Evolutionary conservation across 257 asterid species (phyloP).

Genomic region (Jaltomata sinuosa): DNA sequence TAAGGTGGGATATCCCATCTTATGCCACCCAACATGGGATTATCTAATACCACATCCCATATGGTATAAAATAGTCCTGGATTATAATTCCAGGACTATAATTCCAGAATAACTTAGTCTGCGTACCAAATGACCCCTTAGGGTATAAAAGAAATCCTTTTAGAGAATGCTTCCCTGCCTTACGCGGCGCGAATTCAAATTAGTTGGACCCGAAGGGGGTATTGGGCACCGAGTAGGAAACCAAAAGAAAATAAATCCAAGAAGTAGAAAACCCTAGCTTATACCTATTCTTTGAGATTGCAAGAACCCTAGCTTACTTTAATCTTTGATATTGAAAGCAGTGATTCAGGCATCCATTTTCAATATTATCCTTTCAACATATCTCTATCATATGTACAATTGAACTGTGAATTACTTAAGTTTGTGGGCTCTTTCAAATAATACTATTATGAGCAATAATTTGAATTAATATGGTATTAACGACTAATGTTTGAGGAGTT

Average conservation of each 20-base stretch:
- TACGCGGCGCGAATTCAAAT: not conserved
- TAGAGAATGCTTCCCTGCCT: not conserved
- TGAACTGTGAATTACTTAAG: not conserved
- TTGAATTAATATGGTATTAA: too few relatives aligned
- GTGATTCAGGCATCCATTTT: not conserved
- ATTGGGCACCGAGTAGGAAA: not conserved
- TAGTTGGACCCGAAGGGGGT: not conserved
- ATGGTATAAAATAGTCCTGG: too few relatives aligned
- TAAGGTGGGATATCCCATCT: too few relatives aligned
- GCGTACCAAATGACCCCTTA: too few relatives aligned
- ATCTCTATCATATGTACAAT: not conserved
- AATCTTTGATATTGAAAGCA: not conserved
- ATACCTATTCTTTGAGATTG: not conserved
- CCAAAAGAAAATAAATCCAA: not conserved
- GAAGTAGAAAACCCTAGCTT: not conserved
- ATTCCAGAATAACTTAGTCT: too few relatives aligned
- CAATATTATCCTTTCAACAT: not conserved
- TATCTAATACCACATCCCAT: too few relatives aligned
- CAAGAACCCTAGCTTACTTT: not conserved
- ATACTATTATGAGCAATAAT: not conserved
- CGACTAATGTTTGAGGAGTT: too few relatives aligned
- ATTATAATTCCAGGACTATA: too few relatives aligned
- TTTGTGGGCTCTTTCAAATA: not conserved
- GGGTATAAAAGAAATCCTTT: not conserved
- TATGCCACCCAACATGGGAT: too few relatives aligned